Conservation (phyloP, 1,139 yeast genomes). For the Debaryomyces sp. region DNA sequence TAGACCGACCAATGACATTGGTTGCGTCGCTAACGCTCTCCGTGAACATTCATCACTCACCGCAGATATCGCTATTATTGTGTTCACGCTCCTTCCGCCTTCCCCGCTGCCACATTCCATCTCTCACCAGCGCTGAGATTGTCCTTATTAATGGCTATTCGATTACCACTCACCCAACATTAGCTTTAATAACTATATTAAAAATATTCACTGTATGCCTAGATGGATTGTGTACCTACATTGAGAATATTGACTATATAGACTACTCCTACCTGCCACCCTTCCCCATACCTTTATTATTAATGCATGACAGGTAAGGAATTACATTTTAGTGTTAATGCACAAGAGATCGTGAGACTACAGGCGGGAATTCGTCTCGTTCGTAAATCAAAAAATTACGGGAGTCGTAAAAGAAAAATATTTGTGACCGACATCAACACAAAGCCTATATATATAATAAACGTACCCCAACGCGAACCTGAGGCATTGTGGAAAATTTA, state of each 20-base stretch:
- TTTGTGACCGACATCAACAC: slow-evolving; percentile 1
- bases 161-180: no score
- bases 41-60: background rate
- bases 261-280: background rate
- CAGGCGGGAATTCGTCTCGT: background rate
- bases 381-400: slow-evolving; percentile 7
- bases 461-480: background rate
- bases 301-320: background rate
- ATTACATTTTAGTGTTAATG: background rate
- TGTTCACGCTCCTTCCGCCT: background rate
- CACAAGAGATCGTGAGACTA: background rate
- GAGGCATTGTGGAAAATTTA: background rate
- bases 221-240: background rate
- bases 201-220: no score
- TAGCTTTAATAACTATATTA: no score
- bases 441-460: slow-evolving; percentile 2
- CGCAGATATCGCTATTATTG: background rate
- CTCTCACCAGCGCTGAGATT: background rate
- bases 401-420: slow-evolving; percentile 5
- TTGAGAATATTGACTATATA: background rate
- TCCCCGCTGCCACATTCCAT: background rate
- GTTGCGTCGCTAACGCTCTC: background rate
- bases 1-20: background rate
- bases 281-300: background rate
- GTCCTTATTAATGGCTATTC: no score